phyloP scores from a whole-genome alignment of 1,139 yeast species.

The Taiozyma onychis region DNA sequence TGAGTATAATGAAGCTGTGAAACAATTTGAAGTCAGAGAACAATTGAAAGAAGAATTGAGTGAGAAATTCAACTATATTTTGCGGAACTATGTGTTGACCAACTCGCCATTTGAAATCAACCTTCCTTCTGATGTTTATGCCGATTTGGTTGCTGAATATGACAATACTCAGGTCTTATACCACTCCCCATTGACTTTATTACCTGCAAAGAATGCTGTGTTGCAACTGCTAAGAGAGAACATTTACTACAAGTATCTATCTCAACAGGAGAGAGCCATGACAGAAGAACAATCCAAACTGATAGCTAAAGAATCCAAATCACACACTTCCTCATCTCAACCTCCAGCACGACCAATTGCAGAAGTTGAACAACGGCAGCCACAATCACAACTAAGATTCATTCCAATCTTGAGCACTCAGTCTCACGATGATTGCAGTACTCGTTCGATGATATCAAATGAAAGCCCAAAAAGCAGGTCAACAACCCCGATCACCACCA shows the following conservation, averaged over 20 bases:
- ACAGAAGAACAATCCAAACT: conserved; percentile 1
- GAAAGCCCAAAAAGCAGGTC: conserved; percentile 1
- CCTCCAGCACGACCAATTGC: not conserved
- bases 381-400: not conserved
- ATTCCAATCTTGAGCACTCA: not conserved
- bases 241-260: conserved; percentile 29
- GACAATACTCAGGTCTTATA: conserved; percentile 21
- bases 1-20: conserved; percentile 15
- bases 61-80: conserved; percentile 28
- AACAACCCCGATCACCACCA: conserved; percentile 5
- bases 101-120: conserved; percentile 43
- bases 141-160: conserved; percentile 30
- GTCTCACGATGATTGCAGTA: not conserved
- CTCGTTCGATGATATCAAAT: not conserved
- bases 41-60: conserved; percentile 25
- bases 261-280: conserved; percentile 16
- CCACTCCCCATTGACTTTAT: conserved; percentile 37
- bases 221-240: conserved; percentile 41
- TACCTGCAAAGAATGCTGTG: conserved; percentile 39
- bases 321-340: not conserved
- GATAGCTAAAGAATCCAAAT: not conserved
- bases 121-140: conserved; percentile 33
- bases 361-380: not conserved
- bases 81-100: conserved; percentile 23
- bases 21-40: conserved; percentile 15